Conservation (phyloP, 192 early-diverging fungal species). For the Backusella morwellensis region DNA sequence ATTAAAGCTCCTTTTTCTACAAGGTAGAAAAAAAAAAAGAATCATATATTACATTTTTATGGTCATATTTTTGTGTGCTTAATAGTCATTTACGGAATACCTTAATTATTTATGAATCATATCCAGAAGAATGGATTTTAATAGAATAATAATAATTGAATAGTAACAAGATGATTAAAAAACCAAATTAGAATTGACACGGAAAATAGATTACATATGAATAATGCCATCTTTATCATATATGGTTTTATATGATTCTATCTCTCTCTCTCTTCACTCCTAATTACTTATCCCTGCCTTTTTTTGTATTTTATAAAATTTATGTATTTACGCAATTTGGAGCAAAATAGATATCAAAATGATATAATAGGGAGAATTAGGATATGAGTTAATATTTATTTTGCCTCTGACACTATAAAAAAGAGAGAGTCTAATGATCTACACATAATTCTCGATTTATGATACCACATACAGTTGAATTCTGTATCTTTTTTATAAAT, state of each 20-base stretch:
- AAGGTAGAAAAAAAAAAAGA: background rate
- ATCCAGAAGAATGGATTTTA: background rate
- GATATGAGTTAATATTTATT: background rate
- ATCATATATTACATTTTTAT: background rate
- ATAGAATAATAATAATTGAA: background rate
- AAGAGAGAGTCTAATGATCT: background rate
- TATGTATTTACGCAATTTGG: background rate
- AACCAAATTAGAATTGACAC: background rate
- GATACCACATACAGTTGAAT: background rate
- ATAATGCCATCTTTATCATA: background rate
- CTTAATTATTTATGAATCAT: background rate
- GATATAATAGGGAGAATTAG: background rate
- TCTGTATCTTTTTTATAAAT: background rate
- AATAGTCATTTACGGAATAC: background rate
- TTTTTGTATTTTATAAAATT: background rate
- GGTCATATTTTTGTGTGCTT: background rate
- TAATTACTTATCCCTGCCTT: background rate
- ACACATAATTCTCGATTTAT: background rate
- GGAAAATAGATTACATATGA: background rate
- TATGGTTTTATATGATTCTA: background rate
- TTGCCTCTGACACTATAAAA: background rate
- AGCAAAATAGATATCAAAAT: background rate
- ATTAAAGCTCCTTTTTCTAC: slow-evolving; percentile 4
- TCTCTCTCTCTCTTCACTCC: background rate
- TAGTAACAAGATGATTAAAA: background rate